Evolutionary conservation across 495 filamentous ascomycete genomes (phyloP), one percentile per base, ranked within the genome.

Genomic region (Darksidea phi): DNA sequence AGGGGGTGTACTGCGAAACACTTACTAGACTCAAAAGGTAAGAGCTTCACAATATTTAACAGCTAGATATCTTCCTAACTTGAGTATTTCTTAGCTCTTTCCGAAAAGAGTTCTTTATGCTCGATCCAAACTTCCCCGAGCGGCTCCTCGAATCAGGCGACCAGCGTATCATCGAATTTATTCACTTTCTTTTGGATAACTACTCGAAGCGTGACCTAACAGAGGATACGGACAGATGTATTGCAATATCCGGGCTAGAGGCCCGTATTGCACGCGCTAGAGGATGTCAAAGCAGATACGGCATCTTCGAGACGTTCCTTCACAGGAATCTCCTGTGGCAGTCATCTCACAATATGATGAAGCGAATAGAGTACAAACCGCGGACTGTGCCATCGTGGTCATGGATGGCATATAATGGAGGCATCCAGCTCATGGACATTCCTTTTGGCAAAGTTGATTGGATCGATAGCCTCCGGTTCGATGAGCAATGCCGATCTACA

Each of bases 381-480:
- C 28, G 10, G 28, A 10, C 10, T 10, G 28, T 32, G 28, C n/a
- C n/a, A n/a, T n/a, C n/a, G n/a, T n/a, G n/a, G n/a, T n/a, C n/a
- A n/a, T n/a, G n/a, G n/a, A n/a, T n/a, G n/a, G n/a, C n/a, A n/a
- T n/a, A n/a, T n/a, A n/a, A n/a, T n/a, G n/a, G n/a, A n/a, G n/a
- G n/a, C n/a, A n/a, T n/a, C n/a, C n/a, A n/a, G n/a, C n/a, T n/a
- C n/a, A n/a, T n/a, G n/a, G n/a, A n/a, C n/a, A n/a, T n/a, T n/a
- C n/a, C n/a, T n/a, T n/a, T n/a, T n/a, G n/a, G n/a, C n/a, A n/a
- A n/a, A n/a, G n/a, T n/a, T n/a, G n/a, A n/a, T n/a, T n/a, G n/a
- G n/a, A n/a, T n/a, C n/a, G n/a, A n/a, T n/a, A n/a, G n/a, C 42
- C 54, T 57, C 54, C 41, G 24, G 24, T 57, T 57, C 38, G 48